phyloP scores from a whole-genome alignment of 2,329 filamentous ascomycete species.

The Trichoderma koningiopsis region DNA sequence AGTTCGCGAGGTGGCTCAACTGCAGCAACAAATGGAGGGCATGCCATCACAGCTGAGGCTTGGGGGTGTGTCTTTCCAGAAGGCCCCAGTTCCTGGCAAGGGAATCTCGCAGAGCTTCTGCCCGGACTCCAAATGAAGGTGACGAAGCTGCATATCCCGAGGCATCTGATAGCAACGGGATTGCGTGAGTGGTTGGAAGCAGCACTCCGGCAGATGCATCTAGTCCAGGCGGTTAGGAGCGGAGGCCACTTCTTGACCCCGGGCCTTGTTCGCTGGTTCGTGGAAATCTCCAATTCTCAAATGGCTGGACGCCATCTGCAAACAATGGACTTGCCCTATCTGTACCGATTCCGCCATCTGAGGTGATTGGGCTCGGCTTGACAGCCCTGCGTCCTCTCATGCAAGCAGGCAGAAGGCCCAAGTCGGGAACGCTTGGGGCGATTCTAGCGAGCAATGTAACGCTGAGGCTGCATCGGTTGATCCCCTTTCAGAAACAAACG shows the following conservation, averaged over 20 bases:
- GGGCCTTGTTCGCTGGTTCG: constrained; percentile 1
- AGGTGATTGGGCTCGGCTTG: constrained; percentile 19
- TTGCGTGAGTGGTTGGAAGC: constrained; percentile 12
- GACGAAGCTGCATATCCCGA: constrained; percentile 2
- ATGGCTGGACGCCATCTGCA: neutral
- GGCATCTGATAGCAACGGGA: neutral
- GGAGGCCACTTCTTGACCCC: constrained; percentile 22
- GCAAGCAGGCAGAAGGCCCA: neutral
- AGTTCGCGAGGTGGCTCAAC: neutral
- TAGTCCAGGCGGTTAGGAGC: constrained; percentile 8
- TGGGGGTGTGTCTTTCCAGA: constrained; percentile 1
- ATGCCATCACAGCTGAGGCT: neutral
- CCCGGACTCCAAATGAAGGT: constrained; percentile 22
- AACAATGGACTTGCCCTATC: constrained; percentile 19
- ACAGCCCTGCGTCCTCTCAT: constrained; percentile 14
- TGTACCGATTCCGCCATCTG: constrained; percentile 4
- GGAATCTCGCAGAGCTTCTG: neutral
- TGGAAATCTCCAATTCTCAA: constrained; percentile 12
- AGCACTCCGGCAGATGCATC: constrained; percentile 10
- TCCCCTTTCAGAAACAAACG: constrained; percentile 22
- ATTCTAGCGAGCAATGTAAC: constrained; percentile 13
- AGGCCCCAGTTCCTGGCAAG: constrained; percentile 11
- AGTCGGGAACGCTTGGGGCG: constrained; percentile 9
- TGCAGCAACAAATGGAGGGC: neutral
- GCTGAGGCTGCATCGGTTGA: constrained; percentile 14